These are phyloP conservation scores for Orobanche coerulescens DNA, from an alignment of 257 asterid genomes.

Conservation along the genomic window DNA sequence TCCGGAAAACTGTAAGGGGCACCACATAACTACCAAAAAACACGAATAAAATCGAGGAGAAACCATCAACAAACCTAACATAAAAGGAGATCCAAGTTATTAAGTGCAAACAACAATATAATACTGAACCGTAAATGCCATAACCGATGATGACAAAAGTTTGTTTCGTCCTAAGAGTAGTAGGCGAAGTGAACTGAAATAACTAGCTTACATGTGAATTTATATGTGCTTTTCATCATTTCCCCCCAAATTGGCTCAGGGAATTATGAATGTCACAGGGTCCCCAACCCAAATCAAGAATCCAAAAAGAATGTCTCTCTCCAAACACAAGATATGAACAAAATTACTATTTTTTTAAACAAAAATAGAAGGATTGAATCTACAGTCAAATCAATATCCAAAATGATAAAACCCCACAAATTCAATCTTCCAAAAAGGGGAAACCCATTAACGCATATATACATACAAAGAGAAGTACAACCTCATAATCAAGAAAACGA, in stretches of 20 bases:
- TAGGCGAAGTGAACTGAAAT: not conserved
- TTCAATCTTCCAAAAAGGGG: not conserved
- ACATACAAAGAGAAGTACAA: not conserved
- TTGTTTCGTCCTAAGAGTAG: not conserved
- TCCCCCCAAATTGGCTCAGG: not conserved
- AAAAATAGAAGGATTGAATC: not conserved
- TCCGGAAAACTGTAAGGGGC: no score
- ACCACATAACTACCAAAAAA: no score
- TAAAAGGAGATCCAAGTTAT: not conserved
- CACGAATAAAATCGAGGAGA: not conserved
- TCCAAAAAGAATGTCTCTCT: not conserved
- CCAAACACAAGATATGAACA: not conserved
- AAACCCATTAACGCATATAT: not conserved
- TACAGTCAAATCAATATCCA: not conserved
- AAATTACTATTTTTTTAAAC: no score
- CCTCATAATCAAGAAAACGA: not conserved
- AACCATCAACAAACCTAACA: no score
- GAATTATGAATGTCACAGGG: not conserved
- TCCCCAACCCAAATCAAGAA: constrained; percentile 5
- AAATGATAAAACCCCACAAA: not conserved
- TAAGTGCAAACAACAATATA: not conserved
- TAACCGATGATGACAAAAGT: not conserved
- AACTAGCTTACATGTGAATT: not conserved
- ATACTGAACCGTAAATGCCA: not conserved
- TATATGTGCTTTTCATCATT: not conserved